Base-by-base conservation (phyloP, 2,329 filamentous ascomycete genomes). In the Aschersonia sp. region DNA sequence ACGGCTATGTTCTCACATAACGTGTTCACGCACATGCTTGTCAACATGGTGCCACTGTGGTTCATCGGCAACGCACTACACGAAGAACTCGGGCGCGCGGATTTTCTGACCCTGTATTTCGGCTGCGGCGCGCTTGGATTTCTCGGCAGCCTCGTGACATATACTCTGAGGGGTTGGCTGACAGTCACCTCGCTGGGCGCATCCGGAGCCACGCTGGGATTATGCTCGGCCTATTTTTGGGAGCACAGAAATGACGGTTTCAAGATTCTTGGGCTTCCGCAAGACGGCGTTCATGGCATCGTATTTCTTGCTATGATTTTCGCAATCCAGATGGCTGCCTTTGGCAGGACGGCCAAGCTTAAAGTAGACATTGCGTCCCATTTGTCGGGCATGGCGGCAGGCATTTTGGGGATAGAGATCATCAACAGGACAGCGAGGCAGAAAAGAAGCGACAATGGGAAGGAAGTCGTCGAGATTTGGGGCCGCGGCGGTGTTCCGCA, bases 1-100 rank as follows among this genome's bases (percentile, higher is more conserved):
- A 76, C 77, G 35, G 77, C 77, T 53, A 66, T 77, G 45, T 85
- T 88, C 66, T 84, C 80, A 22, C 86, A 92, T 65, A 76, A 83
- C 47, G 65, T 62, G 4, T 53, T 79, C 14, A 56, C 62, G 44
- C 86, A 92, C 61, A 60, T 85, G 39, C 50, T 70, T 30, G 59
- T 70, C 41, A 90, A 90, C 63, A 79, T 85, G 74, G 54, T 72
- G 7, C 66, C 74, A 41, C 67, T 90, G 5, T 81, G 72, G 68
- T 67, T 85, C 56, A 69, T 87, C 14, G 86, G 84, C 30, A 73
- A 74, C 8, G 69, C 73, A 1, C 67, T 87, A 35, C 81, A 86
- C 62, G 79, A 86, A 51, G 81, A 87, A 54, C 66, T 87, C 30
- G 83, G 81, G 9, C 72, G 83, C 9, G 81, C 74, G 11, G 71